A percentile compares a stretch with the other conserved stretches of the same genome.
phyloP scores from a whole-genome alignment of 2,329 filamentous ascomycete genomes.

The Curvularia verruculosa region DNA sequence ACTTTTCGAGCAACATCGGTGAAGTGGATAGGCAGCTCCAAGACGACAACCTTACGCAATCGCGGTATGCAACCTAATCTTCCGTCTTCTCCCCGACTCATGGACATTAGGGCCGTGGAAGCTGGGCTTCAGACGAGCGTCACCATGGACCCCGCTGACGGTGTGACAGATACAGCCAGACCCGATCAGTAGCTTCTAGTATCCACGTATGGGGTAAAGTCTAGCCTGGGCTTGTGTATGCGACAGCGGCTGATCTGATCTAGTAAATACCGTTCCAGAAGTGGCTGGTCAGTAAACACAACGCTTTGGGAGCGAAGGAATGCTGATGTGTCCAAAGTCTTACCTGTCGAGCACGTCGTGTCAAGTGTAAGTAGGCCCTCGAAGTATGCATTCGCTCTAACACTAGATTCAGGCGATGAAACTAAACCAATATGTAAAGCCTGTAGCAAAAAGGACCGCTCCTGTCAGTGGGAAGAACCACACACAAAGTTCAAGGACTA shows the following conservation, averaged over 20 bases:
- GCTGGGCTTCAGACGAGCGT: constrained; percentile 1
- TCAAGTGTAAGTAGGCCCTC: constrained; percentile 33
- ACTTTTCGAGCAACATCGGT: background rate
- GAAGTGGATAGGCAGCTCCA: background rate
- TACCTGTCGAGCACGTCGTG: constrained; percentile 41
- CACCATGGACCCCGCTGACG: constrained; percentile 4
- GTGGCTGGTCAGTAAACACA: constrained; percentile 37
- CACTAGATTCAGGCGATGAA: constrained; percentile 35
- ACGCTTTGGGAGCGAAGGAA: background rate
- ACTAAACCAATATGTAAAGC: constrained; percentile 36
- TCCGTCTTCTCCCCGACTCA: background rate
- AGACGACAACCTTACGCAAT: constrained; percentile 4
- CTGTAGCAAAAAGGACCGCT: constrained; percentile 41
- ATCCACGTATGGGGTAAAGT: constrained; percentile 14
- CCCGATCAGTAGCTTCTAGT: constrained; percentile 7
- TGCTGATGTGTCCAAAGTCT: constrained; percentile 24
- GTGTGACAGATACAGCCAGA: constrained; percentile 7
- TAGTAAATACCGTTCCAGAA: constrained; percentile 42
- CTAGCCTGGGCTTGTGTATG: background rate
- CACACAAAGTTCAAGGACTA: constrained; percentile 38
- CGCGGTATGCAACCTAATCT: constrained; percentile 6
- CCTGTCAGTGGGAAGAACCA: constrained; percentile 39
- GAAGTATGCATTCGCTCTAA: constrained; percentile 3
- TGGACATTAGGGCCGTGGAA: background rate
- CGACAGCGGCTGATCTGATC: constrained; percentile 17